These are phyloP conservation scores for Penicillium sp. DNA, from an alignment of 2,329 filamentous ascomycete species.

Conservation along the genomic window DNA sequence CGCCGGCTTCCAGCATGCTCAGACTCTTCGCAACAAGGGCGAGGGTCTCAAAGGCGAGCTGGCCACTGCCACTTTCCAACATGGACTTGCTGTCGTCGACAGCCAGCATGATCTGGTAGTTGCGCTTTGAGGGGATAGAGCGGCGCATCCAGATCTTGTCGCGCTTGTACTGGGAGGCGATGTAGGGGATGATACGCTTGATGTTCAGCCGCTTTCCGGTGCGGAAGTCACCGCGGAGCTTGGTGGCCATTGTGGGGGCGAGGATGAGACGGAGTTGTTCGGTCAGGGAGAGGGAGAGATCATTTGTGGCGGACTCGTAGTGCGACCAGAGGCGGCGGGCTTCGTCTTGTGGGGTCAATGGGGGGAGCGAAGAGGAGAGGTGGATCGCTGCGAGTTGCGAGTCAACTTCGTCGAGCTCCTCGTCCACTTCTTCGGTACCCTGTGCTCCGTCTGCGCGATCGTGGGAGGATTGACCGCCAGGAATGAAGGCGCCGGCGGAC, in stretches of 20 bases:
- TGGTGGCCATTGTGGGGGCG: conserved; percentile 89
- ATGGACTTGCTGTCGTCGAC: conserved; percentile 96
- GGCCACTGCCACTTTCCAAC: conserved; percentile 74
- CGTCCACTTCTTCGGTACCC: conserved; percentile 45
- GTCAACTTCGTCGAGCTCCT: conserved; percentile 50
- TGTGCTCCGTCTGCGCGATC: conserved; percentile 28
- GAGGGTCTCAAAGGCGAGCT: conserved; percentile 87
- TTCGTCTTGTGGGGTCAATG: conserved; percentile 51
- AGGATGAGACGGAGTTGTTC: conserved; percentile 96
- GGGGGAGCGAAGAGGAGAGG: conserved; percentile 54
- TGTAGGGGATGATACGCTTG: conserved; percentile 99
- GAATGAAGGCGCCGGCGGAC: conserved; percentile 54
- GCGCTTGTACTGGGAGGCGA: conserved; percentile 95
- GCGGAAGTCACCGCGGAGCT: conserved; percentile 93
- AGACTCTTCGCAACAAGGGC: conserved; percentile 86
- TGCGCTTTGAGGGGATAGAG: conserved; percentile 84
- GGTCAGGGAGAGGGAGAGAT: conserved; percentile 82
- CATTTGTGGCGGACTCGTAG: conserved; percentile 80
- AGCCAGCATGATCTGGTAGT: conserved; percentile 95
- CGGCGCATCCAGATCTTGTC: conserved; percentile 99
- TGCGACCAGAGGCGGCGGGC: conserved; percentile 78
- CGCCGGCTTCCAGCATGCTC: conserved; percentile 89
- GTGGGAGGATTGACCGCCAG: conserved; percentile 45
- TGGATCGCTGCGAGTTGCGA: conserved; percentile 70
- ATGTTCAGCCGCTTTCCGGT: conserved; percentile 98